phyloP scores from a whole-genome alignment of 192 early-diverging fungal genomes.

The Podila epicladia region DNA sequence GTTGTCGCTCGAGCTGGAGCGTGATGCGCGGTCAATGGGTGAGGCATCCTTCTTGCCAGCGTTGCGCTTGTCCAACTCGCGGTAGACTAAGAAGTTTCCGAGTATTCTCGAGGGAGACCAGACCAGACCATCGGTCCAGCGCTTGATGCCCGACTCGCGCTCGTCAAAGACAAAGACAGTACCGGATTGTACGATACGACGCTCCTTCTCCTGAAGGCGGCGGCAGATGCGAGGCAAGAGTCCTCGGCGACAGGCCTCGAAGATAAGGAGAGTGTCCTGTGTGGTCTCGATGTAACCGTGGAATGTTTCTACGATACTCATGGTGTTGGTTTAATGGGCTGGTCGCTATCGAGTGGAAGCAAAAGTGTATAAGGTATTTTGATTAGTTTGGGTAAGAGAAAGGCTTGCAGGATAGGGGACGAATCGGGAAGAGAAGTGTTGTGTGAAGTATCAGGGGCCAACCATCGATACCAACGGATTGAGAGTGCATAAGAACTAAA shows the following conservation, averaged over 20 bases:
- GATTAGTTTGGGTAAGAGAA: background rate
- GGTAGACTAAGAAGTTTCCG: conserved; percentile 84
- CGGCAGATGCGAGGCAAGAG: conserved; percentile 73
- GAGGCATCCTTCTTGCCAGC: conserved; percentile 61
- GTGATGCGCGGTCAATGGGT: conserved; percentile 39
- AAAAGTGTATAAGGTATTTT: background rate
- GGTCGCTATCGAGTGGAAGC: background rate
- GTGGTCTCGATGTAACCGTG: conserved; percentile 77
- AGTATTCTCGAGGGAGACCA: conserved; percentile 89
- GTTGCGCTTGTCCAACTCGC: conserved; percentile 70
- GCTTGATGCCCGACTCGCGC: conserved; percentile 81
- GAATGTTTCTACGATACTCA: conserved; percentile 63
- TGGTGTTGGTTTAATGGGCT: conserved; percentile 2
- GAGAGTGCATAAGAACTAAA: no score
- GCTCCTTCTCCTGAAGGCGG: conserved; percentile 77
- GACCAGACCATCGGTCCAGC: conserved; percentile 86
- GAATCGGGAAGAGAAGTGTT: no score
- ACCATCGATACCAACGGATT: no score
- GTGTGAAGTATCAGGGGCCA: no score
- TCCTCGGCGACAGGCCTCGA: conserved; percentile 80
- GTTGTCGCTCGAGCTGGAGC: conserved; percentile 28
- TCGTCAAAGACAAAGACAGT: conserved; percentile 89
- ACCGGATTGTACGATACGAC: conserved; percentile 74
- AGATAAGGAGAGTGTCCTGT: conserved; percentile 79
- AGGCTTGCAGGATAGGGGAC: no score